Conservation (phyloP, 2,329 filamentous ascomycete genomes). For the Alternaria panax region DNA sequence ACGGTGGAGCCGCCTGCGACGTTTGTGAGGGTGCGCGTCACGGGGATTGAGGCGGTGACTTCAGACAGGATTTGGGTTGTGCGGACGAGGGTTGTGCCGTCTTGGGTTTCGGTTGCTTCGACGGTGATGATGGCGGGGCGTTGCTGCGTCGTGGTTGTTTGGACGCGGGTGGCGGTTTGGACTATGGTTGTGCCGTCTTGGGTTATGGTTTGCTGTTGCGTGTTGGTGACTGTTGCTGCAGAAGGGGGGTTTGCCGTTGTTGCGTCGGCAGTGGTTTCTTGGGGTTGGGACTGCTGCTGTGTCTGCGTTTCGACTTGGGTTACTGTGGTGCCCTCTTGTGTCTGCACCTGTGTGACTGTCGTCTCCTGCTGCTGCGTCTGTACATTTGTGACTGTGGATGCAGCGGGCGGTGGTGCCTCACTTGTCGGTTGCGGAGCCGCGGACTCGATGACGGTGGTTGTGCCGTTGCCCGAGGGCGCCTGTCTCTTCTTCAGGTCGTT, state of each 20-base stretch:
- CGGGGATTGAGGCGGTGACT: slow-evolving; percentile 49
- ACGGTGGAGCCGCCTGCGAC: slow-evolving; percentile 43
- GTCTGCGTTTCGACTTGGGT: background rate
- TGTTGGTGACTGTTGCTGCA: slow-evolving; percentile 1
- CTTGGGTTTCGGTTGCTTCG: slow-evolving; percentile 49
- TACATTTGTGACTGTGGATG: slow-evolving; percentile 1
- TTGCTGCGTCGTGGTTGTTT: slow-evolving; percentile 13
- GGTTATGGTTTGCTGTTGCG: background rate
- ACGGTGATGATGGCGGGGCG: slow-evolving; percentile 49
- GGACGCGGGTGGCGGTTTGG: background rate
- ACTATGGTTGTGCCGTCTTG: background rate
- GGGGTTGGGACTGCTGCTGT: background rate
- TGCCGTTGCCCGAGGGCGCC: slow-evolving; percentile 35
- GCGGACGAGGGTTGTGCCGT: slow-evolving; percentile 45
- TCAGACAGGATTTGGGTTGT: slow-evolving; percentile 53
- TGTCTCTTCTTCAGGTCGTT: slow-evolving; percentile 55
- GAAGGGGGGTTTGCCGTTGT: slow-evolving; percentile 4
- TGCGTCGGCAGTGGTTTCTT: background rate
- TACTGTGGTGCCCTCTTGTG: background rate
- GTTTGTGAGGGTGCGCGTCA: slow-evolving; percentile 52
- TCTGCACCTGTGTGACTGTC: background rate
- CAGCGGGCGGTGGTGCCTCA: slow-evolving; percentile 5
- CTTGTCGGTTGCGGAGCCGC: slow-evolving; percentile 7
- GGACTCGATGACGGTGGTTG: slow-evolving; percentile 14
- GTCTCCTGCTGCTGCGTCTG: slow-evolving; percentile 2